These are phyloP conservation scores for Bryum argenteum DNA, from an alignment of 225 moss, liverwort and hornwort genomes.

Conservation along the genomic window DNA sequence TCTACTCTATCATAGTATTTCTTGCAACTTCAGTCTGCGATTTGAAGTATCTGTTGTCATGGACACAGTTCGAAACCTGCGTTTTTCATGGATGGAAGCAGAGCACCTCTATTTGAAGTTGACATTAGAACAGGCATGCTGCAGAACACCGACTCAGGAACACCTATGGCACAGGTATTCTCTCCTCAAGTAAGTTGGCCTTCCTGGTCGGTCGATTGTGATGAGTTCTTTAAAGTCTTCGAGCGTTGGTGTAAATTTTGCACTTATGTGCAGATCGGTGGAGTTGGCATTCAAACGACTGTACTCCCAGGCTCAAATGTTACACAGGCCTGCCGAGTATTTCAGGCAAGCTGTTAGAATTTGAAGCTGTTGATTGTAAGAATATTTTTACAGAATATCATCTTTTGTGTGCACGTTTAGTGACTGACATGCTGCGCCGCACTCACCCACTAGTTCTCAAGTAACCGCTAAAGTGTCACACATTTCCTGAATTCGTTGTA, in stretches of 20 bases:
- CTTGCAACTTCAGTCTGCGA: conserved; percentile 16
- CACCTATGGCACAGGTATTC: conserved; percentile 83
- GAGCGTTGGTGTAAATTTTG: neutral
- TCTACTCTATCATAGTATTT: neutral
- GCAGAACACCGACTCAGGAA: conserved; percentile 86
- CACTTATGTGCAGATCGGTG: conserved; percentile 62
- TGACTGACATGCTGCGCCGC: neutral
- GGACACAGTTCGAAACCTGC: conserved; percentile 76
- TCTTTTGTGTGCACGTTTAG: neutral
- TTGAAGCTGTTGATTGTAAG: neutral
- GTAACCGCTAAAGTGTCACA: conserved; percentile 3
- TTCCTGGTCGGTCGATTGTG: neutral
- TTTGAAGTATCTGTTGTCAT: conserved; percentile 31
- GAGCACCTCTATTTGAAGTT: conserved; percentile 93
- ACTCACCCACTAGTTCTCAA: conserved; percentile 2
- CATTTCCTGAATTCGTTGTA: conserved; percentile 24
- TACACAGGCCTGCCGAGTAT: conserved; percentile 73
- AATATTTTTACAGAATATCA: conserved; percentile 1
- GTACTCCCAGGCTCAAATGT: conserved; percentile 32
- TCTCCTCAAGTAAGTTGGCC: neutral
- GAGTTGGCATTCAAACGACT: conserved; percentile 37
- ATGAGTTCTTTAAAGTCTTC: neutral
- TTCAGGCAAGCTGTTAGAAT: conserved; percentile 64
- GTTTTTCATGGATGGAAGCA: conserved; percentile 89
- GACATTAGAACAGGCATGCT: conserved; percentile 82